A percentile compares a stretch with the other conserved stretches of the same genome.
Conservation (phyloP, 1,139 yeast species). For the Hemisphaericaspora lyxosophila region DNA sequence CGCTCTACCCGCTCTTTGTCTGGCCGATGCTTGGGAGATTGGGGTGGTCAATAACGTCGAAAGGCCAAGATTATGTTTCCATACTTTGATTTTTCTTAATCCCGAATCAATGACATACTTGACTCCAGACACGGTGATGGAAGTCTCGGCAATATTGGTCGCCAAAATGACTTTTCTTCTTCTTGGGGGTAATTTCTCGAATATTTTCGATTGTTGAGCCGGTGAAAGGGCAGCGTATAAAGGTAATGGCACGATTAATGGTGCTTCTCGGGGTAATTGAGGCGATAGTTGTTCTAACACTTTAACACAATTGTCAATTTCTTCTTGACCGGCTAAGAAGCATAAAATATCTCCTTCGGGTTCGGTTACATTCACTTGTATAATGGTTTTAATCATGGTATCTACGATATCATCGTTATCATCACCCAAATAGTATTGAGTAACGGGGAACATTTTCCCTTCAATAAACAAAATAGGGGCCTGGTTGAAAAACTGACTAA, state of each 20-base stretch:
- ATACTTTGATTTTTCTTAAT: slow-evolving; percentile 84
- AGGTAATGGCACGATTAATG: slow-evolving; percentile 74
- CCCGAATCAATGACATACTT: slow-evolving; percentile 93
- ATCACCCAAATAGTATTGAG: slow-evolving; percentile 58
- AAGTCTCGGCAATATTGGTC: slow-evolving; percentile 96
- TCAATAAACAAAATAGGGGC: slow-evolving; percentile 85
- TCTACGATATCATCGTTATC: slow-evolving; percentile 81
- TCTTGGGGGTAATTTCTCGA: slow-evolving; percentile 55
- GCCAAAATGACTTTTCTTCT: slow-evolving; percentile 84
- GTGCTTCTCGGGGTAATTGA: slow-evolving; percentile 70
- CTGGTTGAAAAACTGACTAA: slow-evolving; percentile 69
- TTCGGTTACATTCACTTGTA: slow-evolving; percentile 78
- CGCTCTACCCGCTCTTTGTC: slow-evolving; percentile 97
- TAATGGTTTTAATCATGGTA: slow-evolving; percentile 67
- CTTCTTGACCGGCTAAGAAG: slow-evolving; percentile 95
- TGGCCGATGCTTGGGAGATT: slow-evolving; percentile 90
- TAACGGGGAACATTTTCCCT: slow-evolving; percentile 87
- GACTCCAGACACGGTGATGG: slow-evolving; percentile 95
- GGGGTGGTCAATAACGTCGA: slow-evolving; percentile 91
- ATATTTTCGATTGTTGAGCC: slow-evolving; percentile 74
- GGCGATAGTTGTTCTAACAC: slow-evolving; percentile 62
- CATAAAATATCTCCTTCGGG: slow-evolving; percentile 85
- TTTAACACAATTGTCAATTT: slow-evolving; percentile 81
- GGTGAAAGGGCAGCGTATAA: slow-evolving; percentile 93
- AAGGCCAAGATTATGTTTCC: slow-evolving; percentile 89